Conservation (phyloP, 495 filamentous ascomycete species). For the Apiosordaria backusii region DNA sequence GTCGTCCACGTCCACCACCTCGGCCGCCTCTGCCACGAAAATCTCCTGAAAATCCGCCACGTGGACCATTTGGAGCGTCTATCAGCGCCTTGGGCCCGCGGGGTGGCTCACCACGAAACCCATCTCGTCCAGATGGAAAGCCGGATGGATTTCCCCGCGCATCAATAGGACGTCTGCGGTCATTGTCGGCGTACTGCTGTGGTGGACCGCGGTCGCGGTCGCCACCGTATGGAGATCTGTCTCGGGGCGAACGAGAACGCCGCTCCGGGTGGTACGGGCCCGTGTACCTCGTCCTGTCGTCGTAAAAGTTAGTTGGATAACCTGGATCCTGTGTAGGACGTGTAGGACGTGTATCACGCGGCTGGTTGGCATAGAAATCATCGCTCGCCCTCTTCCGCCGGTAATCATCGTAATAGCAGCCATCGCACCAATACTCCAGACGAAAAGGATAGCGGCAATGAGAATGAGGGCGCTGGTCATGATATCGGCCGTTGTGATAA, state of each 20-base stretch:
- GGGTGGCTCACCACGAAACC: constrained; percentile 56
- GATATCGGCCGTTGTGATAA: background rate
- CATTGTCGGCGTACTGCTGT: constrained; percentile 45
- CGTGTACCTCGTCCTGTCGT: constrained; percentile 44
- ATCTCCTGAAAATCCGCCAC: constrained; percentile 48
- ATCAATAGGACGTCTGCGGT: constrained; percentile 47
- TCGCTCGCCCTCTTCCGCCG: background rate
- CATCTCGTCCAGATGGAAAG: constrained; percentile 49
- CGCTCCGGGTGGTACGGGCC: constrained; percentile 47
- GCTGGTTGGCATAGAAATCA: background rate
- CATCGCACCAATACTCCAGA: background rate
- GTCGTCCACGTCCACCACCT: constrained; percentile 38
- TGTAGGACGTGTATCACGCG: background rate
- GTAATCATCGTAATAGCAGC: background rate
- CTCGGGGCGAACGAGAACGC: constrained; percentile 52
- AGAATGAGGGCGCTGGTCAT: too few relatives aligned
- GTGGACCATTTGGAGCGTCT: constrained; percentile 59
- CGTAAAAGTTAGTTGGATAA: constrained; percentile 20
- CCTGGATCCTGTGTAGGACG: background rate
- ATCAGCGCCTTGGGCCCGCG: constrained; percentile 67
- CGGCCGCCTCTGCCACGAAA: constrained; percentile 40
- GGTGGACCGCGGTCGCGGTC: constrained; percentile 31
- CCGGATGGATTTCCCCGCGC: constrained; percentile 45
- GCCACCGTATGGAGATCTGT: constrained; percentile 55
- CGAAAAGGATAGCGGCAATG: background rate